Evolutionary conservation across 257 asterid species (phyloP).

Genomic region (Solanum pimpinellifolium): DNA sequence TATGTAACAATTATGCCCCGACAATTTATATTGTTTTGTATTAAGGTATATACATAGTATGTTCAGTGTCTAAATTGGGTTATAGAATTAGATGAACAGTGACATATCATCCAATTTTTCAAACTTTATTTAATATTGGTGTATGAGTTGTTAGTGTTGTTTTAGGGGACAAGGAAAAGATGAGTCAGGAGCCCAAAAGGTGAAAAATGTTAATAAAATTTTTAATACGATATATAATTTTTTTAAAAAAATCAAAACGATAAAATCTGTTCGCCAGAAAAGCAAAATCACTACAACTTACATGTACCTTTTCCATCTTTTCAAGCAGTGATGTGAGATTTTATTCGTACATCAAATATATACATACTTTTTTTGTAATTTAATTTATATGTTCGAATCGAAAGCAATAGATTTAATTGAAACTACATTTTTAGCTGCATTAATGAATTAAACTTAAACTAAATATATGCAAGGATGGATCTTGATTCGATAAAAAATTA

Average conservation of each 20-base stretch:
- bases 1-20: background rate
- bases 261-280: no score
- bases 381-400: background rate
- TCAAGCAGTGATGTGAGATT: background rate
- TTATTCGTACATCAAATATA: background rate
- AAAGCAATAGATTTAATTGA: background rate
- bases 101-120: background rate
- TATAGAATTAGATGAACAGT: background rate
- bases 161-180: background rate
- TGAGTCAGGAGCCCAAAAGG: rapidly evolving
- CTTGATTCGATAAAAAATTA: background rate
- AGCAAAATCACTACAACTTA: background rate
- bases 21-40: background rate
- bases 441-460: background rate
- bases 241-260: no score
- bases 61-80: background rate
- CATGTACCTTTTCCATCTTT: background rate
- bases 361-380: background rate
- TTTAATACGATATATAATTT: no score
- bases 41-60: background rate
- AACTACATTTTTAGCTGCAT: background rate
- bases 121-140: background rate
- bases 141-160: background rate
- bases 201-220: no score
- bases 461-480: background rate